These are phyloP conservation scores for Rhamnella rubrinervis DNA, from an alignment of 331 rosid species.

Conservation along the genomic window DNA sequence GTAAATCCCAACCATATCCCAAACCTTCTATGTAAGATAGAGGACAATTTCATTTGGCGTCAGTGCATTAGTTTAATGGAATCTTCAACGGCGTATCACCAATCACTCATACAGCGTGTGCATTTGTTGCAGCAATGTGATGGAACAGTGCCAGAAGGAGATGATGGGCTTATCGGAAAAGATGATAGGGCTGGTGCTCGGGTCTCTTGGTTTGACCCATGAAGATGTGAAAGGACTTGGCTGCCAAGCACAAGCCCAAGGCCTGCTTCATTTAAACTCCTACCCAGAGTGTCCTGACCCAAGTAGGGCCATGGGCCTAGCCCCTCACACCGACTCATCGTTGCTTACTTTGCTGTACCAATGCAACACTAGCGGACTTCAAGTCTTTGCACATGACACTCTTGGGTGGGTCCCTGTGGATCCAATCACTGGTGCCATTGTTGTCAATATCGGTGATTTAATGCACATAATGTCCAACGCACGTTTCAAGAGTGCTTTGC, in stretches of 20 bases:
- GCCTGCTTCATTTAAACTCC: constrained; percentile 36
- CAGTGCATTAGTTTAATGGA: too few relatives aligned
- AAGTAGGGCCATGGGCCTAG: constrained; percentile 39
- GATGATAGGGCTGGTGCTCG: constrained; percentile 19
- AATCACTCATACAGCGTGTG: not conserved
- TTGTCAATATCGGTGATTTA: constrained; percentile 42
- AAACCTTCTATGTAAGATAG: too few relatives aligned
- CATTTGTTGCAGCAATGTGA: constrained; percentile 24
- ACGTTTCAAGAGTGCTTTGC: constrained; percentile 23
- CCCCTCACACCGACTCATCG: constrained; percentile 50
- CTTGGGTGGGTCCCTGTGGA: constrained; percentile 40
- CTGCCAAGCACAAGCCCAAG: constrained; percentile 5
- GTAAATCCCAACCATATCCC: too few relatives aligned
- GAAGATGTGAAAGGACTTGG: constrained; percentile 32
- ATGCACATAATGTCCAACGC: constrained; percentile 42
- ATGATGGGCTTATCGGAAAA: constrained; percentile 26
- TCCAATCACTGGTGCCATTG: constrained; percentile 34
- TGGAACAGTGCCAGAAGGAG: constrained; percentile 41
- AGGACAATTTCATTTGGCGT: too few relatives aligned
- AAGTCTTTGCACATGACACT: constrained; percentile 12
- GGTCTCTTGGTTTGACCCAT: constrained; percentile 24
- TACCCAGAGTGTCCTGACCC: constrained; percentile 54
- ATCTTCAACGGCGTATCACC: too few relatives aligned
- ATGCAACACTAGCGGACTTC: constrained; percentile 27
- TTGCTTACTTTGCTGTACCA: constrained; percentile 38